Conservation (phyloP, 306 rosid genomes). For the Inga laurina region DNA sequence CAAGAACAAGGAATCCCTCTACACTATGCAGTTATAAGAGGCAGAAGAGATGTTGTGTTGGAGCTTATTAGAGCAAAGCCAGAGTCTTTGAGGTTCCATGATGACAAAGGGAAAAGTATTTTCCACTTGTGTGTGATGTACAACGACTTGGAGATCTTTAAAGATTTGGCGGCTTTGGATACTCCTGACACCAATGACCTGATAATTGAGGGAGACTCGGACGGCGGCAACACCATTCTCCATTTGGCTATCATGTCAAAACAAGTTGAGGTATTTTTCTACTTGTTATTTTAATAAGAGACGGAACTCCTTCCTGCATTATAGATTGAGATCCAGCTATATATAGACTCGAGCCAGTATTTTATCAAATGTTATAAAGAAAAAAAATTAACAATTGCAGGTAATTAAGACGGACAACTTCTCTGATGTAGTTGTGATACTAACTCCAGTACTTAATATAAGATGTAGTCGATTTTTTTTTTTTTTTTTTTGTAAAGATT, state of each 20-base stretch:
- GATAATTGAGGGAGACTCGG: neutral
- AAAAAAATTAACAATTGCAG: no score
- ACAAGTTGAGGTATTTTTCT: neutral
- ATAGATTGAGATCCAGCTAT: no score
- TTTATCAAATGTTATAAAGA: no score
- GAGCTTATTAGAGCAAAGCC: neutral
- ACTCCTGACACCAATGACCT: neutral
- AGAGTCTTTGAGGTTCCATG: neutral
- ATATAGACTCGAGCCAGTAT: no score
- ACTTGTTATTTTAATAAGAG: no score
- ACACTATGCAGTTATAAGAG: slow-evolving; percentile 27
- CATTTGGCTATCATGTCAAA: neutral
- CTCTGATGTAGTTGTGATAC: no score
- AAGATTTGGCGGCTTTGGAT: neutral
- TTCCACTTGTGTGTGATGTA: slow-evolving; percentile 26
- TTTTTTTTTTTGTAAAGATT: no score
- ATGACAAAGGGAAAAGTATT: neutral
- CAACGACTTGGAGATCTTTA: neutral
- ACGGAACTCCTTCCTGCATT: no score
- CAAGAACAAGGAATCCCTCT: slow-evolving; percentile 2
- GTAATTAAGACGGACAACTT: no score
- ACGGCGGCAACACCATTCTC: neutral
- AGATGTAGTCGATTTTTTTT: no score
- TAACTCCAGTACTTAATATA: no score
- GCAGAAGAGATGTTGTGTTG: neutral